phyloP scores from a whole-genome alignment of 805 yeast species.

The Starmerella apis region DNA sequence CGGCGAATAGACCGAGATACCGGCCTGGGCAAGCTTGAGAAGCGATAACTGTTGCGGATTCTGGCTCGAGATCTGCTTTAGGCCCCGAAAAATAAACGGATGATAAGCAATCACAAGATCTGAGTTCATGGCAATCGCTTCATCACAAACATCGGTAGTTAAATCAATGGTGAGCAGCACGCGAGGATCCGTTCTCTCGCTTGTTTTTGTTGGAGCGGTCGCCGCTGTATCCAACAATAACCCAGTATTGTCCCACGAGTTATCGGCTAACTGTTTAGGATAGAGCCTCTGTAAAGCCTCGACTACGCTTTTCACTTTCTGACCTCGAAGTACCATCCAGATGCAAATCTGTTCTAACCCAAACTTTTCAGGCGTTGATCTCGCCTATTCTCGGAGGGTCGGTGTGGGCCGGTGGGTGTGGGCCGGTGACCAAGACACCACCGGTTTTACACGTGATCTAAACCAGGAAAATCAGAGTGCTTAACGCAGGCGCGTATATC shows the following conservation, averaged over 20 bases:
- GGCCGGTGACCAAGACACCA: too few species aligned
- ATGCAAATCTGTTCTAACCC: not conserved
- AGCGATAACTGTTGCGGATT: conserved; percentile 79
- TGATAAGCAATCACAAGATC: conserved; percentile 74
- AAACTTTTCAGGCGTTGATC: not conserved
- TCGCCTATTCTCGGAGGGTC: too few species aligned
- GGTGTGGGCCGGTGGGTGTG: too few species aligned
- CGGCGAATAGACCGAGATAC: conserved; percentile 86
- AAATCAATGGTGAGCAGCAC: conserved; percentile 72
- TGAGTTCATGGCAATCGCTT: conserved; percentile 52
- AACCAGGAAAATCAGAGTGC: too few species aligned
- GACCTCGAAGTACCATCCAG: not conserved
- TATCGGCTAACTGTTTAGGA: conserved; percentile 73
- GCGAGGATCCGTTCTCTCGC: conserved; percentile 26
- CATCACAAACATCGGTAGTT: conserved; percentile 72
- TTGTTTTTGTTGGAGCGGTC: conserved; percentile 14
- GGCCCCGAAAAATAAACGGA: conserved; percentile 86
- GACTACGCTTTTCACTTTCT: conserved; percentile 15
- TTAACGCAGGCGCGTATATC: too few species aligned
- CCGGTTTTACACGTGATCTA: too few species aligned
- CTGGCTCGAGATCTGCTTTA: conserved; percentile 55
- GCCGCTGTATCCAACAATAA: conserved; percentile 56
- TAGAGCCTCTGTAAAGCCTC: conserved; percentile 54
- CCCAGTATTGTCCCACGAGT: conserved; percentile 93
- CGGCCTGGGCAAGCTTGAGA: conserved; percentile 56